Evolutionary conservation across 306 rosid genomes (phyloP).

Genomic region (Lablab purpureus): DNA sequence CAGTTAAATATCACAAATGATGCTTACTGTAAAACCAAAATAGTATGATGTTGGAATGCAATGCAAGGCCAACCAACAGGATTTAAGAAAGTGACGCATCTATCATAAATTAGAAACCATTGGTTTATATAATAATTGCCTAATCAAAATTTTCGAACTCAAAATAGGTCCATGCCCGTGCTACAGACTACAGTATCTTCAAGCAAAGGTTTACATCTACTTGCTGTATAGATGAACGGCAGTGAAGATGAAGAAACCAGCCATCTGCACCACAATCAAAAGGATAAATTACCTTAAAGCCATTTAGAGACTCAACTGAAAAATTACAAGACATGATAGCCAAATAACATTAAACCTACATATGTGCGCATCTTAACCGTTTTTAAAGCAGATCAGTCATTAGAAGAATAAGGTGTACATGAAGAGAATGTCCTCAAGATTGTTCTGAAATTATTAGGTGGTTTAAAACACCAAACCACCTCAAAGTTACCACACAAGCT

Average conservation of each 20-base stretch:
- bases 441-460: neutral
- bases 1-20: neutral
- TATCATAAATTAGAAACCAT: constrained; percentile 44
- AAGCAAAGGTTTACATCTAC: constrained; percentile 55
- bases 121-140: constrained; percentile 42
- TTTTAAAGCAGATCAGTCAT: neutral
- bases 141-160: constrained; percentile 63
- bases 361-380: neutral
- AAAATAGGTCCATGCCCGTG: constrained; percentile 42
- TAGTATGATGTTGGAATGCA: neutral
- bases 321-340: neutral
- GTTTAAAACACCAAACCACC: constrained; percentile 6
- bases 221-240: constrained; percentile 83
- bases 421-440: neutral
- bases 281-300: constrained; percentile 23
- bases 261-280: constrained; percentile 50
- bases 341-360: neutral
- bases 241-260: constrained; percentile 86
- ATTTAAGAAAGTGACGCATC: neutral
- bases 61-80: neutral
- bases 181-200: constrained; percentile 43
- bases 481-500: neutral
- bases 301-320: neutral
- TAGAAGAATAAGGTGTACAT: neutral
- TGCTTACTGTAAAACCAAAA: neutral